Evolutionary conservation across 768 basidiomycete species (phyloP).

Genomic region (Phylloporus sp.): DNA sequence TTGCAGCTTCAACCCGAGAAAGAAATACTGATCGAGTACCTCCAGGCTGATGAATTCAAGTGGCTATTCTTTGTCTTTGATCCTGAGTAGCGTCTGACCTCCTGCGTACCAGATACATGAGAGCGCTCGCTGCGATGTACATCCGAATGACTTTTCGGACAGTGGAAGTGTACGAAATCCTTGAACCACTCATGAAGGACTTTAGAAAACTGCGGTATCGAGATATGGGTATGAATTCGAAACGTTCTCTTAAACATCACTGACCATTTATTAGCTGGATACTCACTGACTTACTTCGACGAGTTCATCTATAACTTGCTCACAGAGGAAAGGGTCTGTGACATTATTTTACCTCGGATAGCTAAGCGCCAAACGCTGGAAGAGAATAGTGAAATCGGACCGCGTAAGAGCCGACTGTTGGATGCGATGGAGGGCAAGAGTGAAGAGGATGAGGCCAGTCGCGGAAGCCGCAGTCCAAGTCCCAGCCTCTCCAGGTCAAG

Average conservation of each 20-base stretch:
- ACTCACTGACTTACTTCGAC: conserved; percentile 82
- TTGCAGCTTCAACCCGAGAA: conserved; percentile 97
- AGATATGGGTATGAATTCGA: conserved; percentile 61
- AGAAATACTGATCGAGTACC: conserved; percentile 93
- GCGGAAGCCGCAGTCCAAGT: conserved; percentile 36
- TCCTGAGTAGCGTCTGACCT: background rate
- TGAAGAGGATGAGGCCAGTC: conserved; percentile 47
- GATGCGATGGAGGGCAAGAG: conserved; percentile 80
- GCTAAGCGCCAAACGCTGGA: conserved; percentile 83
- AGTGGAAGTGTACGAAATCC: conserved; percentile 85
- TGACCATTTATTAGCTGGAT: conserved; percentile 61
- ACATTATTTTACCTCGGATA: conserved; percentile 90
- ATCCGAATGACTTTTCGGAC: conserved; percentile 91
- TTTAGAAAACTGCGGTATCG: conserved; percentile 83
- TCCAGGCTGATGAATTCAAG: conserved; percentile 98
- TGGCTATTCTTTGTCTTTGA: conserved; percentile 36
- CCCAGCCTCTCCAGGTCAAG: conserved; percentile 23
- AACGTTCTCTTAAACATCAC: background rate
- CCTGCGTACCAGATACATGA: conserved; percentile 65
- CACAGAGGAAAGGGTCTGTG: conserved; percentile 89
- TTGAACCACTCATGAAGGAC: conserved; percentile 94
- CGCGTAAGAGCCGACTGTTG: conserved; percentile 81
- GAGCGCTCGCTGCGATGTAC: conserved; percentile 91
- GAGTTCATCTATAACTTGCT: conserved; percentile 86
- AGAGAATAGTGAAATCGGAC: conserved; percentile 86